Conservation (phyloP, 2,329 filamentous ascomycete species). For the Aspergillus ibericus region DNA sequence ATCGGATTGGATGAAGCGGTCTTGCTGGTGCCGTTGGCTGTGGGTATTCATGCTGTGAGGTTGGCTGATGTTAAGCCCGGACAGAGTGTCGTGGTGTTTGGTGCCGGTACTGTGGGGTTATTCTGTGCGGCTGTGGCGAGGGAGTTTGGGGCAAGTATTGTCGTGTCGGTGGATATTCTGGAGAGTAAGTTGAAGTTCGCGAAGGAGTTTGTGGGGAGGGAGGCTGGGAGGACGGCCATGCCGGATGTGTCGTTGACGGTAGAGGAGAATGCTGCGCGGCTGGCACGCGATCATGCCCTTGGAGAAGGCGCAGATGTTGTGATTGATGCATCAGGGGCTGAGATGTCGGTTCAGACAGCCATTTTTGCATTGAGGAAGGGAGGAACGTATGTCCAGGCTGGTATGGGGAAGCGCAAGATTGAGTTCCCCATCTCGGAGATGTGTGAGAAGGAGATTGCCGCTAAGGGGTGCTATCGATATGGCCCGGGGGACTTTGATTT, state of each 20-base stretch:
- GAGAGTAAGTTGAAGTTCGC: background rate
- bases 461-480: slow-evolving; percentile 32
- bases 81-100: slow-evolving; percentile 54
- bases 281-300: background rate
- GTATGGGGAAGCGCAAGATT: slow-evolving; percentile 39
- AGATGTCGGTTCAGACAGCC: slow-evolving; percentile 44
- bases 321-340: slow-evolving; percentile 44
- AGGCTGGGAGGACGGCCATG: background rate
- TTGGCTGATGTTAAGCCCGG: slow-evolving; percentile 42
- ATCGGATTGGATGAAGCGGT: slow-evolving; percentile 46
- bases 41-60: slow-evolving; percentile 49
- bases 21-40: slow-evolving; percentile 51
- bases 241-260: background rate
- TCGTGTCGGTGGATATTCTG: slow-evolving; percentile 52
- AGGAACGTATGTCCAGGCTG: slow-evolving; percentile 29
- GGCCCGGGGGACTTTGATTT: slow-evolving; percentile 29
- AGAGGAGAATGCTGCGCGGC: background rate
- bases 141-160: slow-evolving; percentile 73
- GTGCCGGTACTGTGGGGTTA: slow-evolving; percentile 79
- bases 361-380: slow-evolving; percentile 32
- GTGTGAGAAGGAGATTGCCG: slow-evolving; percentile 31
- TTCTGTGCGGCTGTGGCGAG: slow-evolving; percentile 79
- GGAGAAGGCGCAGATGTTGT: slow-evolving; percentile 21
- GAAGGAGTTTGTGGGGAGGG: background rate
- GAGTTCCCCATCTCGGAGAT: slow-evolving; percentile 35